phyloP scores from a whole-genome alignment of 352 stramenopile genomes.

The Pythium guiyangense region DNA sequence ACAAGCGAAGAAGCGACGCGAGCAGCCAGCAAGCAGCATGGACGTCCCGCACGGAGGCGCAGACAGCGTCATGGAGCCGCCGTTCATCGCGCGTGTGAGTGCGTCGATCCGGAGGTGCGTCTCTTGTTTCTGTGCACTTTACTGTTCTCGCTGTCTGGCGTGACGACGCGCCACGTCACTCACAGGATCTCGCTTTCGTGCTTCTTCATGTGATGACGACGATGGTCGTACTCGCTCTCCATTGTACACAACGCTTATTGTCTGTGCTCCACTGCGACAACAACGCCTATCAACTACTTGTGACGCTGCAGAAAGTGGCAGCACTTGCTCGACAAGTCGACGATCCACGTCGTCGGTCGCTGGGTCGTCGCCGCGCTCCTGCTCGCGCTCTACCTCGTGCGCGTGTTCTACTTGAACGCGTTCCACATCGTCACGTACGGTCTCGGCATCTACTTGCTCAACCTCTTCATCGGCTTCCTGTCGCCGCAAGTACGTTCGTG shows the following conservation, averaged over 20 bases:
- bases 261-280: background rate
- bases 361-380: slow-evolving; percentile 89
- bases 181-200: background rate
- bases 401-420: slow-evolving; percentile 90
- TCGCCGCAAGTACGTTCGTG: slow-evolving; percentile 88
- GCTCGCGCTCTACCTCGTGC: slow-evolving; percentile 90
- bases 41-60: slow-evolving; percentile 46
- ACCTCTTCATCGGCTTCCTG: slow-evolving; percentile 99
- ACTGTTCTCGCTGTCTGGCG: background rate
- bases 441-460: slow-evolving; percentile 98
- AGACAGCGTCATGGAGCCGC: slow-evolving; percentile 64
- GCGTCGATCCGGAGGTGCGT: slow-evolving; percentile 75
- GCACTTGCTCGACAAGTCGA: slow-evolving; percentile 97
- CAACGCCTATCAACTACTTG: background rate
- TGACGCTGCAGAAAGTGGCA: slow-evolving; percentile 88
- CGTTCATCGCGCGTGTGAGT: slow-evolving; percentile 73
- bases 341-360: slow-evolving; percentile 92
- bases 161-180: background rate
- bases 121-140: background rate
- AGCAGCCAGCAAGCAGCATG: slow-evolving; percentile 3
- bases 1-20: background rate
- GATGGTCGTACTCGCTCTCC: background rate
- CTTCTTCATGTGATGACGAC: no score
- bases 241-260: background rate
- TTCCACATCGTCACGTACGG: slow-evolving; percentile 99